These are phyloP conservation scores for Cercospora janseana DNA, from an alignment of 2,329 filamentous ascomycete genomes.

Conservation along the genomic window DNA sequence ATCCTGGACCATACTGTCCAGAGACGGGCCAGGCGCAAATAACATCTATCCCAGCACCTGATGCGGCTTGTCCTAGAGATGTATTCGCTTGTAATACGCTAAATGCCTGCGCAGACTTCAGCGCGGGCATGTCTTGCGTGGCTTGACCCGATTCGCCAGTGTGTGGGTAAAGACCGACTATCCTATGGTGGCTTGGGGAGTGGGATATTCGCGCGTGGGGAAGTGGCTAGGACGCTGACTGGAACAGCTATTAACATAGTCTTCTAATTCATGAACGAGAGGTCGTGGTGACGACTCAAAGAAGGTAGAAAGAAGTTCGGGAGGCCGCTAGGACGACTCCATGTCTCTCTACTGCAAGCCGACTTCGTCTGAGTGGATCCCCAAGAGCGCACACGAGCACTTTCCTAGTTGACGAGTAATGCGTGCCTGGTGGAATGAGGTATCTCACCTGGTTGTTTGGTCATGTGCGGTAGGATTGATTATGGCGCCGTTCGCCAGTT, in stretches of 20 bases:
- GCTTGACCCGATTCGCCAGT: background rate
- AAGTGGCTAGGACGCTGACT: constrained; percentile 1
- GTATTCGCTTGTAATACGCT: constrained; percentile 1
- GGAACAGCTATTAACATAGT: constrained; percentile 4
- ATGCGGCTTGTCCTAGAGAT: background rate
- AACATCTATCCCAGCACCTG: constrained; percentile 38
- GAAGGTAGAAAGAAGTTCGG: background rate
- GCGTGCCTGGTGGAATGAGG: too few relatives aligned
- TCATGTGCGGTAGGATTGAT: background rate
- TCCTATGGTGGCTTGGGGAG: background rate
- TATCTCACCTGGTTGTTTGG: too few relatives aligned
- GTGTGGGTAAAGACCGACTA: background rate
- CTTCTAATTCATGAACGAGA: too few relatives aligned
- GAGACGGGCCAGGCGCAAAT: constrained; percentile 58
- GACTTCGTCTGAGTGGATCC: too few relatives aligned
- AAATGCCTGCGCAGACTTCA: background rate
- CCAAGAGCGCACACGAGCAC: background rate
- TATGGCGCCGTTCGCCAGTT: background rate
- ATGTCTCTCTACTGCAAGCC: background rate
- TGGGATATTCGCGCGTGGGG: background rate
- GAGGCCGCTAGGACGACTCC: background rate
- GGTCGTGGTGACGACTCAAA: background rate
- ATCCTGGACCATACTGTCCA: constrained; percentile 58
- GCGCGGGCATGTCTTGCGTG: constrained; percentile 3
- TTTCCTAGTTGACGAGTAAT: too few relatives aligned